Percentiles rank a stretch among this genome's conserved stretches.
Evolutionary conservation across 73 alveolate species (phyloP).

Genomic region (Stentor coeruleus): DNA sequence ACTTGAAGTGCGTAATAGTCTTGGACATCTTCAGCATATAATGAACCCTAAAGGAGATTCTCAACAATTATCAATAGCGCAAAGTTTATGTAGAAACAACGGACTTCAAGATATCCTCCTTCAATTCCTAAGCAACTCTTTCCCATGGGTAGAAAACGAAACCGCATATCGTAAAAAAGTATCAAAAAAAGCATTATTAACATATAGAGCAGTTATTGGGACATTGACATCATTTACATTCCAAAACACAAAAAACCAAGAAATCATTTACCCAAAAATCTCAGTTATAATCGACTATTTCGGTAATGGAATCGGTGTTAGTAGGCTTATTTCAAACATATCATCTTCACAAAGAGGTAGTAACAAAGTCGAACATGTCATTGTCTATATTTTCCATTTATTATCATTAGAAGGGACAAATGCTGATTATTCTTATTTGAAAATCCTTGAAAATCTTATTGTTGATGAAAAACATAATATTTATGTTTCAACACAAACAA

Average conservation of each 20-base stretch:
- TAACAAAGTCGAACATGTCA: not conserved
- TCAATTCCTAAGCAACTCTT: not conserved
- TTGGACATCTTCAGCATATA: not conserved
- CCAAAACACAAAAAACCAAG: constrained; percentile 6
- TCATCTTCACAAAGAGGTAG: not conserved
- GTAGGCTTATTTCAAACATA: constrained; percentile 5
- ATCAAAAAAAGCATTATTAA: too few relatives aligned
- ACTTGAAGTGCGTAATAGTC: not conserved
- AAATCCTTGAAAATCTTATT: not conserved
- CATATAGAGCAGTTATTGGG: not conserved
- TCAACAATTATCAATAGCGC: not conserved
- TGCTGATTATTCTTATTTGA: not conserved
- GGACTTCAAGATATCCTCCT: not conserved
- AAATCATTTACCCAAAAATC: not conserved
- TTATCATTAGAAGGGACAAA: not conserved
- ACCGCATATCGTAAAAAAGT: not conserved
- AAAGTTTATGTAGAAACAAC: not conserved
- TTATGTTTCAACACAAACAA: not conserved
- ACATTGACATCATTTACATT: not conserved
- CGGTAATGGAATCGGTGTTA: constrained; percentile 10
- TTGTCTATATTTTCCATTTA: not conserved
- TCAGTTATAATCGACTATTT: not conserved
- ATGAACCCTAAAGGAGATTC: not conserved
- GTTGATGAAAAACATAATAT: constrained; percentile 6
- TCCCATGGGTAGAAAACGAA: not conserved